These are phyloP conservation scores for Plasmodium gonderi DNA, from an alignment of 169 alveolate genomes.

Conservation along the genomic window DNA sequence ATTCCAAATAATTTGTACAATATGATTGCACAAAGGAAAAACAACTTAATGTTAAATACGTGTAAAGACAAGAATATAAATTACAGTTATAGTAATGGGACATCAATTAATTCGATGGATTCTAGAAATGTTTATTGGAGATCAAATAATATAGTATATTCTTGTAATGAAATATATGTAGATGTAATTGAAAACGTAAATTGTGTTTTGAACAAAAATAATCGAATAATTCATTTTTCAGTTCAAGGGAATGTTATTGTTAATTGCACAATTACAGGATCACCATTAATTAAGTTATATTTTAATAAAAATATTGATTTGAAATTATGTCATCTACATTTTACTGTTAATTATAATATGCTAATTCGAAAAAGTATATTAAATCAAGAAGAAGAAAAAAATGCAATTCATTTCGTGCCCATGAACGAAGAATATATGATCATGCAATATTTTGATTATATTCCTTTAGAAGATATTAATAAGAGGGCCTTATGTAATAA, in stretches of 20 bases:
- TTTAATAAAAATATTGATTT: slow-evolving; percentile 18
- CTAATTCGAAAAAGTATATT: not conserved
- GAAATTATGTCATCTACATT: slow-evolving; percentile 29
- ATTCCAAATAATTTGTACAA: slow-evolving; percentile 29
- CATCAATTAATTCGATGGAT: not conserved
- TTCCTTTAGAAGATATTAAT: not conserved
- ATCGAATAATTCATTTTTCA: slow-evolving; percentile 17
- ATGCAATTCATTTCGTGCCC: slow-evolving; percentile 35
- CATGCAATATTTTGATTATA: slow-evolving; percentile 23
- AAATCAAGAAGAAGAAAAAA: not conserved
- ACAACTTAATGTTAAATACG: not conserved
- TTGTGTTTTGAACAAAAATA: slow-evolving; percentile 30
- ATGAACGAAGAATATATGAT: slow-evolving; percentile 14
- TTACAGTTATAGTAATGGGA: slow-evolving; percentile 54
- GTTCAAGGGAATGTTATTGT: slow-evolving; percentile 42
- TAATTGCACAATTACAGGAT: slow-evolving; percentile 9
- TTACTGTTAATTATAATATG: slow-evolving; percentile 23
- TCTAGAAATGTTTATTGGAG: slow-evolving; percentile 45
- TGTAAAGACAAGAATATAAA: slow-evolving; percentile 32
- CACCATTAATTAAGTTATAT: slow-evolving; percentile 13
- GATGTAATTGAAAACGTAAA: slow-evolving; percentile 39
- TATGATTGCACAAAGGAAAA: slow-evolving; percentile 8
- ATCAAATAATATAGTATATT: not conserved
- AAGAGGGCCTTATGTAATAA: not conserved
- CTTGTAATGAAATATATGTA: slow-evolving; percentile 45